Evolutionary conservation across 2,329 filamentous ascomycete genomes (phyloP).

Genomic region (Alternaria ethzedia): DNA sequence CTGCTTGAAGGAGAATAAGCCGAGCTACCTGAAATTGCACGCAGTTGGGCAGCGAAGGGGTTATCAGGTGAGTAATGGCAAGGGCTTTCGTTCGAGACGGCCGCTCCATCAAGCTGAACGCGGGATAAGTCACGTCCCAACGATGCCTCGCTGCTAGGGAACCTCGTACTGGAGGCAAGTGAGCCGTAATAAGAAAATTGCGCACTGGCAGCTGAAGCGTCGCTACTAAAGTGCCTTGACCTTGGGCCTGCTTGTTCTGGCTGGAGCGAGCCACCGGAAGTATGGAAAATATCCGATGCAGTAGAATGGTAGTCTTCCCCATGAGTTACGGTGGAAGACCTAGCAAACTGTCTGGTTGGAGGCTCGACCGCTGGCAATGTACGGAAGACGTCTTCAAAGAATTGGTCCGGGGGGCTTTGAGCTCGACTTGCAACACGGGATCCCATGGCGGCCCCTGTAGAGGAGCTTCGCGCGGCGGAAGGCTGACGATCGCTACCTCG

Average conservation of each 20-base stretch:
- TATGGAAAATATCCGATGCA: background rate
- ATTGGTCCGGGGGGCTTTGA: background rate
- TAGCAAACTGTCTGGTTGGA: background rate
- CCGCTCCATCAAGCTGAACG: conserved; percentile 32
- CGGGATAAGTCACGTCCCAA: conserved; percentile 12
- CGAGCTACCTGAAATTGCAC: conserved; percentile 3
- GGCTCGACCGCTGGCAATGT: conserved; percentile 6
- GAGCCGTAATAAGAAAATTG: conserved; percentile 43
- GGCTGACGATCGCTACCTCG: conserved; percentile 12
- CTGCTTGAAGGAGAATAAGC: conserved; percentile 10
- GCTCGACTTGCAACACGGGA: conserved; percentile 6
- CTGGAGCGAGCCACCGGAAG: background rate
- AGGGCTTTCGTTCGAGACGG: conserved; percentile 13
- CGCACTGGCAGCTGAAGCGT: conserved; percentile 34
- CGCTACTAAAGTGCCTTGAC: conserved; percentile 28
- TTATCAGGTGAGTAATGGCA: background rate
- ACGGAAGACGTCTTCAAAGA: conserved; percentile 24
- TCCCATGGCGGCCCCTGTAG: conserved; percentile 28
- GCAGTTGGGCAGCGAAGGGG: background rate
- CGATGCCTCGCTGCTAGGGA: conserved; percentile 31
- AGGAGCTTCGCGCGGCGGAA: conserved; percentile 25
- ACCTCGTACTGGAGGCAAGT: conserved; percentile 30
- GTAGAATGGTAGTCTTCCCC: background rate
- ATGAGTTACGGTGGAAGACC: background rate
- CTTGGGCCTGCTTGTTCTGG: background rate